Conservation (phyloP, 805 yeast species). For the Ascoidea rubescens region DNA sequence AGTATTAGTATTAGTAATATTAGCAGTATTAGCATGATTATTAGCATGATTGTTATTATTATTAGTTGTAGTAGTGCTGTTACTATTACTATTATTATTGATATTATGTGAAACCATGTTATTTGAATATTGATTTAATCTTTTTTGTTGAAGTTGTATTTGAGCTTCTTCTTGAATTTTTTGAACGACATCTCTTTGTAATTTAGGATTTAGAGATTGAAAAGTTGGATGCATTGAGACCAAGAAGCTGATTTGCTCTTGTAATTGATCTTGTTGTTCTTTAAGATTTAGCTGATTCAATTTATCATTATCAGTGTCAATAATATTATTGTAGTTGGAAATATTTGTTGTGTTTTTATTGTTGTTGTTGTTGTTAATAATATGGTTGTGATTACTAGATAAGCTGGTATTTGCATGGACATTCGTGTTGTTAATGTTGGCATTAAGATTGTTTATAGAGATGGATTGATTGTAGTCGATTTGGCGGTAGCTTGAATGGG, state of each 20-base stretch:
- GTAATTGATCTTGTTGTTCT: neutral
- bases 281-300: too few species aligned
- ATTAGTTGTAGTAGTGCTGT: slow-evolving; percentile 1
- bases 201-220: neutral
- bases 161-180: slow-evolving; percentile 1
- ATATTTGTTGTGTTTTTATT: neutral
- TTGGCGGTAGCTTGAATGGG: neutral
- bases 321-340: neutral
- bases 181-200: neutral
- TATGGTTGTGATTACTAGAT: neutral
- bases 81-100: slow-evolving; percentile 8
- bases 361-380: neutral
- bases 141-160: slow-evolving; percentile 1
- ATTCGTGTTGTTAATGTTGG: neutral
- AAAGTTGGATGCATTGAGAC: neutral
- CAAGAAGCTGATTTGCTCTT: neutral
- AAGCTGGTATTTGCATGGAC: neutral
- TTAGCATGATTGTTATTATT: slow-evolving; percentile 9
- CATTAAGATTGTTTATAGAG: neutral
- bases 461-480: neutral
- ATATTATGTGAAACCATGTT: slow-evolving; percentile 1
- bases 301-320: too few species aligned
- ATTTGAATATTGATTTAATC: neutral
- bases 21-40: slow-evolving; percentile 8
- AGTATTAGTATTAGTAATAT: slow-evolving; percentile 9